Percentiles rank a stretch among this genome's conserved stretches.
Evolutionary conservation across 73 alveolate genomes (phyloP).

Genomic region (Stentor coeruleus): DNA sequence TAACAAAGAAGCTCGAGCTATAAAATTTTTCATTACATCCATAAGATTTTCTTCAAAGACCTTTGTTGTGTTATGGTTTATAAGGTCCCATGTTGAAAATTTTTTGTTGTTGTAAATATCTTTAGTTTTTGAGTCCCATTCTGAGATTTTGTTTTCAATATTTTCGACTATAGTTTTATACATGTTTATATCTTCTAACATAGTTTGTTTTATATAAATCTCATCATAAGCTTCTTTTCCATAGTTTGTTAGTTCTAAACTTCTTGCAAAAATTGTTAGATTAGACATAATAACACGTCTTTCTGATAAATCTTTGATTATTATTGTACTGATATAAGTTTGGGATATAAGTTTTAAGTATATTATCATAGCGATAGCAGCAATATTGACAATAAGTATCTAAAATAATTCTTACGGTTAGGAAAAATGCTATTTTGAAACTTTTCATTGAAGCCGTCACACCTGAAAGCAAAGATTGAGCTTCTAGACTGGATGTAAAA

Average conservation of each 20-base stretch:
- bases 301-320: background rate
- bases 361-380: background rate
- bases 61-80: background rate
- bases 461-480: slow-evolving; percentile 7
- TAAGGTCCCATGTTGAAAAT: background rate
- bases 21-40: background rate
- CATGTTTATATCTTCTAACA: background rate
- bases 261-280: background rate
- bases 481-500: slow-evolving; percentile 2
- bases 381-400: slow-evolving; percentile 2
- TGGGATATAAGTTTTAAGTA: background rate
- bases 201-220: background rate
- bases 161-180: background rate
- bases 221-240: background rate
- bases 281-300: background rate
- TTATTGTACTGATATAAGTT: background rate
- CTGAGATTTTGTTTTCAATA: background rate
- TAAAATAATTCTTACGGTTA: background rate
- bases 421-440: background rate
- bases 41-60: background rate
- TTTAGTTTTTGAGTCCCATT: background rate
- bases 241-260: background rate
- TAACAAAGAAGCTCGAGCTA: background rate
- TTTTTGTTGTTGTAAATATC: background rate
- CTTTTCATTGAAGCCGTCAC: background rate